Conservation (phyloP, 164 flowering plant genomes). For the Buxus sempervirens region DNA sequence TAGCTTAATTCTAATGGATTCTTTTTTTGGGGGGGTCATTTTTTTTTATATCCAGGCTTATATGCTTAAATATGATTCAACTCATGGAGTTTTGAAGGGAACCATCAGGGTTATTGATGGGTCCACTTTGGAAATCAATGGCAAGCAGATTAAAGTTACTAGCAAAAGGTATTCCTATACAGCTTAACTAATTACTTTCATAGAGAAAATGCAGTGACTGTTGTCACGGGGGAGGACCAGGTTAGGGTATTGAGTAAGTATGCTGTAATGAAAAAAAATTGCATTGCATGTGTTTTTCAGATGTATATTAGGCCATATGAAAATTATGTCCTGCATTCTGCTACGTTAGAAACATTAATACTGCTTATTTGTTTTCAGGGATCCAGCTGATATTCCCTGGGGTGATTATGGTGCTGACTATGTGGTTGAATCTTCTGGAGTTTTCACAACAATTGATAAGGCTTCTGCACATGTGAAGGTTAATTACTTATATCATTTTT, state of each 20-base stretch:
- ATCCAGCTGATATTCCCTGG: slow-evolving; percentile 96
- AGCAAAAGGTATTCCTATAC: slow-evolving; percentile 63
- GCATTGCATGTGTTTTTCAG: not conserved
- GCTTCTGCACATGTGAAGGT: slow-evolving; percentile 88
- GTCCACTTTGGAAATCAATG: slow-evolving; percentile 83
- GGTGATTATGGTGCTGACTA: slow-evolving; percentile 86
- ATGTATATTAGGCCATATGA: not conserved
- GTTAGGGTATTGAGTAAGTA: not conserved
- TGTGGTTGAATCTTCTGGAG: slow-evolving; percentile 98
- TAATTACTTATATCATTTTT: not conserved
- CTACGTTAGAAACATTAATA: slow-evolving; percentile 1
- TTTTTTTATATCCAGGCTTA: slow-evolving; percentile 62
- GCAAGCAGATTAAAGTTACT: slow-evolving; percentile 63
- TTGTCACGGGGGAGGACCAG: not conserved
- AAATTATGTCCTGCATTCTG: not conserved
- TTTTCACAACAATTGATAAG: slow-evolving; percentile 80
- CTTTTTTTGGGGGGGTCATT: no score
- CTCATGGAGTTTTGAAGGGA: slow-evolving; percentile 86
- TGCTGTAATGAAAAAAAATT: not conserved
- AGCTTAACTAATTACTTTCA: not conserved
- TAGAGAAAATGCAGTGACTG: not conserved
- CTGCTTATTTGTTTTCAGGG: slow-evolving; percentile 34
- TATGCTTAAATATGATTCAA: slow-evolving; percentile 98
- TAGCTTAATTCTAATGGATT: not conserved
- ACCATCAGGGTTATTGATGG: slow-evolving; percentile 71